Evolutionary conservation across 305 asterid species (phyloP).

Genomic region (Caryopteris hybrid): DNA sequence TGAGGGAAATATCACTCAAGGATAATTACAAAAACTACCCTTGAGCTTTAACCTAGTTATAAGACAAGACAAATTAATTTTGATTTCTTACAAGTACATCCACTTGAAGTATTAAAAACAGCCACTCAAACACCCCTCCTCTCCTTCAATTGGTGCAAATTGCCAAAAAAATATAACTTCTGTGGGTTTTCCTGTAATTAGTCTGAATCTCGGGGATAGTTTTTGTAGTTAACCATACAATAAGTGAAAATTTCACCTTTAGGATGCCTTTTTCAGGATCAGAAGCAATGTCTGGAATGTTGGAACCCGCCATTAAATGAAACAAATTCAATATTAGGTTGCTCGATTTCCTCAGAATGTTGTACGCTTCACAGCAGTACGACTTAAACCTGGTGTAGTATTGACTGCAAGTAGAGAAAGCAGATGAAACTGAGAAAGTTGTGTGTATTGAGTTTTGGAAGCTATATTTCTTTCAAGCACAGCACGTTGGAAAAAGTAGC

Average conservation of each 20-base stretch:
- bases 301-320: slow-evolving; percentile 96
- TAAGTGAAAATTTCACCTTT: slow-evolving; percentile 44
- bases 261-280: slow-evolving; percentile 99
- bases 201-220: not conserved
- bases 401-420: slow-evolving; percentile 56
- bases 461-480: not conserved
- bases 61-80: too few relatives aligned
- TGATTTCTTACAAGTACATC: too few relatives aligned
- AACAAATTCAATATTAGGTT: slow-evolving; percentile 83
- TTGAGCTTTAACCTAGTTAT: not conserved
- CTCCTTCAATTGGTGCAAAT: too few relatives aligned
- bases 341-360: slow-evolving; percentile 96
- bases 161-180: too few relatives aligned
- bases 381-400: slow-evolving; percentile 95
- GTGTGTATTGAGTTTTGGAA: not conserved
- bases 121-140: too few relatives aligned
- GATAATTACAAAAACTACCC: not conserved
- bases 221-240: not conserved
- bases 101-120: too few relatives aligned
- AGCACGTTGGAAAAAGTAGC: not conserved
- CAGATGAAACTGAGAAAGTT: slow-evolving; percentile 3
- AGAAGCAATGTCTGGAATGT: slow-evolving; percentile 94
- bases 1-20: not conserved
- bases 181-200: too few relatives aligned
- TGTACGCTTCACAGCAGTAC: slow-evolving; percentile 98